Conservation (phyloP, 225 moss, liverwort and hornwort genomes). For the Pleurozium schreberi region DNA sequence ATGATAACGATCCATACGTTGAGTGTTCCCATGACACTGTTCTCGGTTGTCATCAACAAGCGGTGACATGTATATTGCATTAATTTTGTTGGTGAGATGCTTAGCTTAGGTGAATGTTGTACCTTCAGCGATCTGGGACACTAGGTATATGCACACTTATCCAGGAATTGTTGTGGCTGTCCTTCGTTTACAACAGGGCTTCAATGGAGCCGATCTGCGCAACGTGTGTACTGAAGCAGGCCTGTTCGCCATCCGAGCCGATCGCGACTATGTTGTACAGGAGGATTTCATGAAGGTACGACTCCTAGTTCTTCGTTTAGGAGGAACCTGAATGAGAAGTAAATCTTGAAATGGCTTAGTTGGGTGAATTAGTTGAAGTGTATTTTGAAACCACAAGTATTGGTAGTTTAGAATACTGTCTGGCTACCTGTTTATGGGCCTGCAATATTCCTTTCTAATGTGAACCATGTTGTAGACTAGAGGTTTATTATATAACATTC, state of each 20-base stretch:
- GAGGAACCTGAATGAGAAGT: background rate
- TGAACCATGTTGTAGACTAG: background rate
- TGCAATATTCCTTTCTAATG: background rate
- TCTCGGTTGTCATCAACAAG: background rate
- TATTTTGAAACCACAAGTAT: background rate
- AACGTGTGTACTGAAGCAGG: constrained; percentile 98
- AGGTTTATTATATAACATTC: background rate
- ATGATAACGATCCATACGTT: background rate
- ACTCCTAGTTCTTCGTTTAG: background rate
- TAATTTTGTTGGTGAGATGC: background rate
- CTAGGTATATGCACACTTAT: background rate
- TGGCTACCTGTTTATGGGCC: background rate
- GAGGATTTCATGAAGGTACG: constrained; percentile 98
- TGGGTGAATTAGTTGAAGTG: background rate
- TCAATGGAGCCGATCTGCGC: constrained; percentile 93
- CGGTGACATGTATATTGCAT: background rate
- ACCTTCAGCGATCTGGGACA: background rate
- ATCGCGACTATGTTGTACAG: constrained; percentile 83
- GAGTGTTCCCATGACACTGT: background rate
- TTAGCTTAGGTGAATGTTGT: background rate
- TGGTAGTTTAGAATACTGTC: background rate
- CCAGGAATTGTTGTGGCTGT: background rate
- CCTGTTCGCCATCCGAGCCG: constrained; percentile 91
- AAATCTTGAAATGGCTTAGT: background rate
- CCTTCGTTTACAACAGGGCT: constrained; percentile 38